Evolutionary conservation across 768 basidiomycete species (phyloP), one percentile per base, ranked within the genome.

Genomic region (Suillus subaureus): DNA sequence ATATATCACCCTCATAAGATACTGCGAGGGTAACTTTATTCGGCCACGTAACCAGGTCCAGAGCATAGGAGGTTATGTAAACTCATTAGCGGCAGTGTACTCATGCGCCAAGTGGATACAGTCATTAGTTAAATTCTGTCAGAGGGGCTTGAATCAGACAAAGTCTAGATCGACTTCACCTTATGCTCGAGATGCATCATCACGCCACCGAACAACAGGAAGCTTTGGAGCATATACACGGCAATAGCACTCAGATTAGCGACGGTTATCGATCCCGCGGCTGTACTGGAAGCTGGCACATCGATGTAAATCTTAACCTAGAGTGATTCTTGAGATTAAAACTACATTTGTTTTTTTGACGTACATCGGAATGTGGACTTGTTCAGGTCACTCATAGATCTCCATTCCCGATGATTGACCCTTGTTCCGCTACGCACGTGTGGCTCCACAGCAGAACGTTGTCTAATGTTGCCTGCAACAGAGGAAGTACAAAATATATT

Each of bases 61-160:
- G 83, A 80, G 72, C 88, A 91, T 35, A 61, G 84, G 68, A 18
- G 88, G 87, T 75, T 81, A 90, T 3, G 84, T 85, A 74, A 90
- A 91, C 9, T 89, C 88, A 21, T 85, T 87, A n/a, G 88, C 87
- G 56, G 89, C 88, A 42, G 79, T 33, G 85, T 81, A 65, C 83
- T 82, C 77, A 35, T 55, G 84, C 7, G 82, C 85, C 18, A 82
- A 72, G 70, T 89, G 87, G 68, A 83, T 90, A 35, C 85, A 83
- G 64, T 79, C 76, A 71, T 91, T 90, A 35, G 79, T 89, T 80
- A 60, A 11, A n/a, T 35, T 57, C 15, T n/a, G 35, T 11, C 23
- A 37, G 56, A 37, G 39, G 37, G 23, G 37, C 23, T 39, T 23
- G 23, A 26, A 40, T 23, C n/a, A 23, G 15, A 58, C 52, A 33